Conservation (phyloP, 768 basidiomycete genomes). For the Aureoboletus auriporus region DNA sequence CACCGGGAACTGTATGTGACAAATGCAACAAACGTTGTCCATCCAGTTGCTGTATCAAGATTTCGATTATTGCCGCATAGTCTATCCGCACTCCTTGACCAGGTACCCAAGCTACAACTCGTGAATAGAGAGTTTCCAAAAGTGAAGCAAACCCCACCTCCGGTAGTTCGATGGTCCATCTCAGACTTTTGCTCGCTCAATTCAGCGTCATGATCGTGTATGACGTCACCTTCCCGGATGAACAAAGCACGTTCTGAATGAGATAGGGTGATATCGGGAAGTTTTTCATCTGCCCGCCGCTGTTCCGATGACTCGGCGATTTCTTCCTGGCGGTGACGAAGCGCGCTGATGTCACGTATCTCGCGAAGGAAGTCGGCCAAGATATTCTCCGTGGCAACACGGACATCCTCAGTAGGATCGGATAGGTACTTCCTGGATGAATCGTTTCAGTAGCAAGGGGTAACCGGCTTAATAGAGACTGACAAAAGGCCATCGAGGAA, state of each 20-base stretch:
- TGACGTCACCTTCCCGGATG: conserved; percentile 44
- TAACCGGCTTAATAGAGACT: conserved; percentile 28
- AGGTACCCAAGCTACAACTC: conserved; percentile 70
- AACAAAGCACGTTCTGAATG: conserved; percentile 56
- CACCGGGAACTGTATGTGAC: conserved; percentile 1
- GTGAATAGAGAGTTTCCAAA: conserved; percentile 5
- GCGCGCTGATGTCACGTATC: conserved; percentile 77
- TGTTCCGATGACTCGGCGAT: conserved; percentile 37
- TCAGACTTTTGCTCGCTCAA: conserved; percentile 40
- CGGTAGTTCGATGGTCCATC: conserved; percentile 55
- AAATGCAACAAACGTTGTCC: conserved; percentile 61
- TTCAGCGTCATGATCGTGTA: conserved; percentile 38
- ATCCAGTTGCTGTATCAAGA: conserved; percentile 82
- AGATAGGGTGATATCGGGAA: conserved; percentile 57
- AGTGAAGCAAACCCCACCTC: conserved; percentile 41
- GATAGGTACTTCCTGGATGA: conserved; percentile 81
- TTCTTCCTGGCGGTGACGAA: conserved; percentile 65
- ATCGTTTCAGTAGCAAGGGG: conserved; percentile 4
- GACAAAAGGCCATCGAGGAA: conserved; percentile 92
- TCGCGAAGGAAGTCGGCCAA: conserved; percentile 89
- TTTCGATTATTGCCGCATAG: conserved; percentile 89
- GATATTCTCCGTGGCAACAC: conserved; percentile 84
- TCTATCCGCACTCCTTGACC: conserved; percentile 93
- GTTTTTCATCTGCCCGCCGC: conserved; percentile 45
- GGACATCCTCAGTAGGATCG: conserved; percentile 91